These are phyloP conservation scores for Cicer bijugum DNA, from an alignment of 306 rosid genomes.

Conservation along the genomic window DNA sequence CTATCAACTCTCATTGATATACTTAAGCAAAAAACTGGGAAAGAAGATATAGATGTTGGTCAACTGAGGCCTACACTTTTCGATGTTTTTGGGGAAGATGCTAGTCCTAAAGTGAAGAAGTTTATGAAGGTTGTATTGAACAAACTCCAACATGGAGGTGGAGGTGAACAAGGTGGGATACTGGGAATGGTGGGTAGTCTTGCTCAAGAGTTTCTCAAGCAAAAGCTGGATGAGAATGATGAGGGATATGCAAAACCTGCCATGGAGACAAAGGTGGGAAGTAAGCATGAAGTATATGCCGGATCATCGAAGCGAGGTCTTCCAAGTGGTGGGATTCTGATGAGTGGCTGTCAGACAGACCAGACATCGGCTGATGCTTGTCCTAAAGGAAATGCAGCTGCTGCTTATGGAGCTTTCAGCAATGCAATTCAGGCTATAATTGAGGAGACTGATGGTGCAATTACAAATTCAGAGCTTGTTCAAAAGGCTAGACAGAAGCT, in stretches of 20 bases:
- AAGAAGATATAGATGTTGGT: conserved; percentile 86
- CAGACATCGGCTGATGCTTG: conserved; percentile 93
- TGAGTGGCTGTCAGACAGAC: conserved; percentile 87
- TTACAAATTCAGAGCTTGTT: conserved; percentile 77
- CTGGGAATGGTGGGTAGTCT: conserved; percentile 83
- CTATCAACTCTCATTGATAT: conserved; percentile 84
- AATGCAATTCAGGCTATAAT: conserved; percentile 80
- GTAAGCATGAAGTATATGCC: conserved; percentile 80
- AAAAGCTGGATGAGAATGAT: conserved; percentile 70
- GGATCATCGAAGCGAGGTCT: conserved; percentile 62
- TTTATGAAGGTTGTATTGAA: conserved; percentile 77
- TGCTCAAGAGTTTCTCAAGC: conserved; percentile 85
- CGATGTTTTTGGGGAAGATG: conserved; percentile 91
- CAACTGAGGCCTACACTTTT: conserved; percentile 85
- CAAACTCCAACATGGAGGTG: conserved; percentile 60
- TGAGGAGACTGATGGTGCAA: conserved; percentile 56
- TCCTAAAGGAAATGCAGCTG: conserved; percentile 63
- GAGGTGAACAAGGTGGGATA: conserved; percentile 56
- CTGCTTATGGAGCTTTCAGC: conserved; percentile 89
- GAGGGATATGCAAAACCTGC: conserved; percentile 84
- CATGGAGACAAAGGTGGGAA: conserved; percentile 58
- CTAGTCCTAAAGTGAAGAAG: conserved; percentile 98
- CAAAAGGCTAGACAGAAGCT: conserved; percentile 64
- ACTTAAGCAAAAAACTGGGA: conserved; percentile 91
- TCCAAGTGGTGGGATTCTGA: conserved; percentile 71